Conservation (phyloP, 305 asterid genomes). For the Fraxinus baroniana region DNA sequence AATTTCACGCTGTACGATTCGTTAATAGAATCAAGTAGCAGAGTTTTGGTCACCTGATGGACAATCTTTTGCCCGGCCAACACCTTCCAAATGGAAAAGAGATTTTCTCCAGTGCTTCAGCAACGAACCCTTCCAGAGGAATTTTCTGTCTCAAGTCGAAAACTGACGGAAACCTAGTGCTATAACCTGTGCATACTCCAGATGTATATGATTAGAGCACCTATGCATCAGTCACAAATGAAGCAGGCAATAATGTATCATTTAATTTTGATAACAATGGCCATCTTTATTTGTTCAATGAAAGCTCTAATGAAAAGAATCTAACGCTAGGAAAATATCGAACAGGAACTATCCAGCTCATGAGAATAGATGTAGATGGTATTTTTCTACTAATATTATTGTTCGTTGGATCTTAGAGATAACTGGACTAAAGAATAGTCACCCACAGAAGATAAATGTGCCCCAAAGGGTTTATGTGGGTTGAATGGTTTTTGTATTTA, state of each 20-base stretch:
- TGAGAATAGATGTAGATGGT: constrained; percentile 25
- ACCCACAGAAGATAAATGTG: constrained; percentile 25
- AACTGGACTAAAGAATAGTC: constrained; percentile 28
- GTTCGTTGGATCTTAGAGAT: constrained; percentile 5
- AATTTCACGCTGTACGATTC: constrained; percentile 34
- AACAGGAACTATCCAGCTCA: neutral
- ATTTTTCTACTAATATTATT: constrained; percentile 35
- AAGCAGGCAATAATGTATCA: neutral
- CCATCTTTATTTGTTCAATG: constrained; percentile 21
- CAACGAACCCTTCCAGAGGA: constrained; percentile 18
- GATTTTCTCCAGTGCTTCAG: constrained; percentile 28
- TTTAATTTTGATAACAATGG: constrained; percentile 33
- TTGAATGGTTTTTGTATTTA: constrained; percentile 36
- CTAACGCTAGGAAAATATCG: neutral
- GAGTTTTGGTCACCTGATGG: constrained; percentile 32
- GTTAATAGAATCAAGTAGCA: constrained; percentile 21
- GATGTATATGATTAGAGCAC: neutral
- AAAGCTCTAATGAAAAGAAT: neutral
- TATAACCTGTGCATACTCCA: constrained; percentile 24
- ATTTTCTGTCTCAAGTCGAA: constrained; percentile 33
- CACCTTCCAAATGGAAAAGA: neutral
- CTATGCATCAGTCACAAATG: neutral
- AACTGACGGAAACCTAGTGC: constrained; percentile 38
- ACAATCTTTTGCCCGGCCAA: constrained; percentile 24
- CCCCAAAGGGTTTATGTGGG: constrained; percentile 48